Conservation (phyloP, 768 basidiomycete genomes). For the Kwoniella sp. region DNA sequence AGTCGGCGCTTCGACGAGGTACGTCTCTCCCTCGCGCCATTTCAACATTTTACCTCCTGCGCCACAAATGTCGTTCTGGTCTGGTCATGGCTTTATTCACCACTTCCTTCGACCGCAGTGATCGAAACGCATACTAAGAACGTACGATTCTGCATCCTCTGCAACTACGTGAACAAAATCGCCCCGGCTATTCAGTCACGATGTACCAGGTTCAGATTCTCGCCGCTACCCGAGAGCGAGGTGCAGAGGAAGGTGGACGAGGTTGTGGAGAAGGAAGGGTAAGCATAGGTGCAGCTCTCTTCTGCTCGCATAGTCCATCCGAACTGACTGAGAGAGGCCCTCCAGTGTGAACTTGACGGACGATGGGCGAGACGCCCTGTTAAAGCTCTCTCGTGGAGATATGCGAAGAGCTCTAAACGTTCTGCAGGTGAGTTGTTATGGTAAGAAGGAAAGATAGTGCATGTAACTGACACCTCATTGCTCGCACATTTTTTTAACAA, state of each 20-base stretch:
- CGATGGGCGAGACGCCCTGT: slow-evolving; percentile 82
- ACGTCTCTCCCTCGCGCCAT: slow-evolving; percentile 20
- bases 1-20: slow-evolving; percentile 87
- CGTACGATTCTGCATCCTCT: slow-evolving; percentile 98
- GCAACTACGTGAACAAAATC: slow-evolving; percentile 99
- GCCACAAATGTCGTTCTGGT: too few relatives aligned
- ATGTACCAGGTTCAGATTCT: slow-evolving; percentile 96
- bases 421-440: slow-evolving; percentile 63
- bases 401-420: slow-evolving; percentile 97
- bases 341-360: slow-evolving; percentile 78
- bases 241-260: slow-evolving; percentile 78
- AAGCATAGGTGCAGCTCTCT: slow-evolving; percentile 42
- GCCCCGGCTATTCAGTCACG: slow-evolving; percentile 97
- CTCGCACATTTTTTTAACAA: not conserved
- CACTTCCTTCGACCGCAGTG: slow-evolving; percentile 58
- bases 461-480: not conserved
- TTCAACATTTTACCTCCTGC: too few relatives aligned
- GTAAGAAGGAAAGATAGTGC: not conserved
- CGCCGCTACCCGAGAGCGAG: slow-evolving; percentile 80
- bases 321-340: not conserved
- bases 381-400: slow-evolving; percentile 92
- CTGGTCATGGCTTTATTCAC: too few relatives aligned
- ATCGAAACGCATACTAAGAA: slow-evolving; percentile 99
- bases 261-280: slow-evolving; percentile 86
- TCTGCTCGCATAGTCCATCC: slow-evolving; percentile 4